These are phyloP conservation scores for Corinectria fuckeliana DNA, from an alignment of 2,329 filamentous ascomycete species.

Conservation along the genomic window DNA sequence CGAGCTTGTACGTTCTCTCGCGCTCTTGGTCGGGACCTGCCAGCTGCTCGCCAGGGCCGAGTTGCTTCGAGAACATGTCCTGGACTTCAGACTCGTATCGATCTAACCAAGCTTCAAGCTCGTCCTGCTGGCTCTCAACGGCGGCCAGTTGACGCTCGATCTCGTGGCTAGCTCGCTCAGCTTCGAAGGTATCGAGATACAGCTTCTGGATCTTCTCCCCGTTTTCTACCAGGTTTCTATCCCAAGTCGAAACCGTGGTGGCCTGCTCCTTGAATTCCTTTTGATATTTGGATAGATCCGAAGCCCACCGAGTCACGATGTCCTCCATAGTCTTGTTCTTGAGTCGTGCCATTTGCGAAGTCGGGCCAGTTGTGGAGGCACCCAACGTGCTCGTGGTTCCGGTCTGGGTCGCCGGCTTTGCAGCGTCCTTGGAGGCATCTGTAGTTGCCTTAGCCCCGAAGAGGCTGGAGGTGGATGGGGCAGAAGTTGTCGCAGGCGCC, in stretches of 20 bases:
- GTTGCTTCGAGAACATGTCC: slow-evolving; percentile 80
- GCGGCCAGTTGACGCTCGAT: slow-evolving; percentile 89
- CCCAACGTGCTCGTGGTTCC: slow-evolving; percentile 56
- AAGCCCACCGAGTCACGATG: slow-evolving; percentile 96
- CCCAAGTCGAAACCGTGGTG: slow-evolving; percentile 86
- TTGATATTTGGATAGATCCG: slow-evolving; percentile 93
- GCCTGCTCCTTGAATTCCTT: slow-evolving; percentile 96
- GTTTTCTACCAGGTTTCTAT: slow-evolving; percentile 90
- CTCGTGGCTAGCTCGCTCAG: slow-evolving; percentile 89
- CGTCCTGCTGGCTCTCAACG: slow-evolving; percentile 92
- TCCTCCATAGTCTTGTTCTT: slow-evolving; percentile 99
- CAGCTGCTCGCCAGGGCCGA: slow-evolving; percentile 76
- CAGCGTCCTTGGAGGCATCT: slow-evolving; percentile 38
- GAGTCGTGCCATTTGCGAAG: slow-evolving; percentile 84
- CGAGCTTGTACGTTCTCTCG: slow-evolving; percentile 93
- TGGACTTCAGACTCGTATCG: slow-evolving; percentile 93
- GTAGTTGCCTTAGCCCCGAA: slow-evolving; percentile 45
- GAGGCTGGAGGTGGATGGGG: slow-evolving; percentile 41
- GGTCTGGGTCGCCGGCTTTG: slow-evolving; percentile 40
- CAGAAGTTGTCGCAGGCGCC: slow-evolving; percentile 34
- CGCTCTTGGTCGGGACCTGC: slow-evolving; percentile 93
- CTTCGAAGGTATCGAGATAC: slow-evolving; percentile 90
- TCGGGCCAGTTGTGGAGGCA: slow-evolving; percentile 79
- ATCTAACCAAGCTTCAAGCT: slow-evolving; percentile 86
- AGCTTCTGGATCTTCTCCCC: slow-evolving; percentile 94